phyloP scores from a whole-genome alignment of 208 protist genomes.

The Acanthamoeba lenticulata region DNA sequence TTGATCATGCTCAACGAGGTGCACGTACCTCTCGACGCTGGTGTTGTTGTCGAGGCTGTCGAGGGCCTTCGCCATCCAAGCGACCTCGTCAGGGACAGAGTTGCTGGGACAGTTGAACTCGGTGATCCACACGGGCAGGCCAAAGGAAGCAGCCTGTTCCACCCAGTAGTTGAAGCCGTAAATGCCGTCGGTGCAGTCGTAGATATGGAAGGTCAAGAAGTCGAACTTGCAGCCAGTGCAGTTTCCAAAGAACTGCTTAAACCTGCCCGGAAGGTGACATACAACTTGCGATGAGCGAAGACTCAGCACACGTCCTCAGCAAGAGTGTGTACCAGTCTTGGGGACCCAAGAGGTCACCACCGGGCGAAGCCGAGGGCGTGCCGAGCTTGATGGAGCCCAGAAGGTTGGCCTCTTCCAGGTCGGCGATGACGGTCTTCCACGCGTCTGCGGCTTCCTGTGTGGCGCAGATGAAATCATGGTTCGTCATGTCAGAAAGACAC shows the following conservation, averaged over 20 bases:
- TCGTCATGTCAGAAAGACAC: neutral
- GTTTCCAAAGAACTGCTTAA: slow-evolving; percentile 12
- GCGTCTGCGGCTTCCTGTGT: neutral
- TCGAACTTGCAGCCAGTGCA: neutral
- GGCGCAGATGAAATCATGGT: neutral
- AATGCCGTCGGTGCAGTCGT: neutral
- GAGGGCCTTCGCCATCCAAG: neutral
- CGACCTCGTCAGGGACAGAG: neutral
- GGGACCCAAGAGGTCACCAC: neutral
- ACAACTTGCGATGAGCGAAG: neutral
- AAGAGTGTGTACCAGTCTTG: neutral
- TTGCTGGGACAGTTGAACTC: neutral
- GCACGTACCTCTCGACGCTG: neutral
- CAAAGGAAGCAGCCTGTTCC: neutral
- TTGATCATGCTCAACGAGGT: neutral
- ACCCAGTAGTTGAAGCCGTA: slow-evolving; percentile 18
- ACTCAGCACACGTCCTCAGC: no score
- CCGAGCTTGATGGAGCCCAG: slow-evolving; percentile 3
- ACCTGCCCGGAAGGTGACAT: neutral
- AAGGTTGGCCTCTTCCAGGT: neutral
- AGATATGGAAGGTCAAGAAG: neutral
- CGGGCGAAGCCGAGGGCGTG: neutral
- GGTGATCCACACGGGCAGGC: neutral
- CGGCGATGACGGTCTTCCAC: neutral
- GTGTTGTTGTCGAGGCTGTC: neutral